Base-by-base conservation (phyloP, 768 basidiomycete genomes). In the Auricularia auricula-judae region DNA sequence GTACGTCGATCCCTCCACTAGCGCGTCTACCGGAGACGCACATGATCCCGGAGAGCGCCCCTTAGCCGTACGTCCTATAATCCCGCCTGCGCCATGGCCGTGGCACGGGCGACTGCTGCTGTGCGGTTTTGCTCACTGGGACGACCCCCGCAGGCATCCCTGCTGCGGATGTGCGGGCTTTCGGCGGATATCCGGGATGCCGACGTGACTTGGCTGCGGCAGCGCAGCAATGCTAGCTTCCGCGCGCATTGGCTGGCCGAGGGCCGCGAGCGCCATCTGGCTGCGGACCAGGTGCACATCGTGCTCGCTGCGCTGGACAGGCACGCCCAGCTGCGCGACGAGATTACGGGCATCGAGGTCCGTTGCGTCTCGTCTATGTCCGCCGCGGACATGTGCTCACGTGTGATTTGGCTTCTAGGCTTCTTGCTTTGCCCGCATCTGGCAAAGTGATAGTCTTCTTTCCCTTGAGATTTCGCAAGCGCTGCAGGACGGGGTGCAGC, bases 291-390 rank as follows among this genome's bases (percentile, higher is more conserved):
- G 66, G 23, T 70, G 36, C 63, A 68, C 60, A 66, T 66, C 61
- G 68, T 68, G n/a, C 60, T 70, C 58, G 53, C 33, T 18, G 69
- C 69, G 53, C 56, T 71, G 36, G 66, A 70, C 10, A 63, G 39
- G 1, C 70, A 69, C 64, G 67, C 64, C 7, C 29, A 39, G 23
- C 51, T 70, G 43, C 62, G 65, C 33, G 67, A 70, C 62, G 62
- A 56, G n/a, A 16, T 56, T 16, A 66, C 67, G 53, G 71, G 68
- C n/a, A 68, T 70, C 44, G 65, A 70, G 58, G 66, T 69, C 23
- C 10, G 67, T n/a, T 35, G 47, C 47, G 8, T 7, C 11, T 51
- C 11, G 18, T 16, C 47, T 18, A 8, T 18, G 10, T 10, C 5
- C 21, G 18, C 16, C 47, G 18, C 47, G 39, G 39, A 42, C 39